phyloP scores from a whole-genome alignment of 1,139 yeast species.

The Yamadazyma kanchanaburiensis region DNA sequence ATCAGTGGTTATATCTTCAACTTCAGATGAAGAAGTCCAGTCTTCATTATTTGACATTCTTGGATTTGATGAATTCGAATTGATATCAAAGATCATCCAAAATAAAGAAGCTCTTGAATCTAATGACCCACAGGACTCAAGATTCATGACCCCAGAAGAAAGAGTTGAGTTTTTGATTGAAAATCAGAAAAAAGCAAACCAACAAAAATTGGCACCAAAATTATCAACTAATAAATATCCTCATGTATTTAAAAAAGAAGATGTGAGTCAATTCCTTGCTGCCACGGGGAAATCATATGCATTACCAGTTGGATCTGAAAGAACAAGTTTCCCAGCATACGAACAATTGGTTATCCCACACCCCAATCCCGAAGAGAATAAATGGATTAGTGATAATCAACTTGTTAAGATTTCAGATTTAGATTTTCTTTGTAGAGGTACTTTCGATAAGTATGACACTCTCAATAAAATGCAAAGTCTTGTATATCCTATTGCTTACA shows the following conservation, averaged over 20 bases:
- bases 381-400: conserved; percentile 48
- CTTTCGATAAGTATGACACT: conserved; percentile 74
- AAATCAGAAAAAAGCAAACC: conserved; percentile 51
- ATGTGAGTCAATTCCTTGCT: conserved; percentile 58
- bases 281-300: conserved; percentile 77
- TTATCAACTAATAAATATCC: conserved; percentile 62
- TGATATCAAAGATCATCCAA: conserved; percentile 65
- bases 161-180: conserved; percentile 54
- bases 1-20: conserved; percentile 24
- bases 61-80: conserved; percentile 82
- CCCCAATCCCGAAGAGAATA: conserved; percentile 48
- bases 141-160: conserved; percentile 52
- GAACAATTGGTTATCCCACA: conserved; percentile 81
- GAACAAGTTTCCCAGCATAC: conserved; percentile 58
- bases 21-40: conserved; percentile 61
- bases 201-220: conserved; percentile 47
- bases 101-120: conserved; percentile 29
- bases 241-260: conserved; percentile 77
- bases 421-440: conserved; percentile 78
- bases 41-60: conserved; percentile 69
- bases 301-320: conserved; percentile 77
- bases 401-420: conserved; percentile 59
- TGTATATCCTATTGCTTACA: conserved; percentile 88
- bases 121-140: conserved; percentile 1
- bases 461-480: conserved; percentile 89